phyloP scores from a whole-genome alignment of 2,329 filamentous ascomycete genomes.

The Sarocladiaceae sp. region DNA sequence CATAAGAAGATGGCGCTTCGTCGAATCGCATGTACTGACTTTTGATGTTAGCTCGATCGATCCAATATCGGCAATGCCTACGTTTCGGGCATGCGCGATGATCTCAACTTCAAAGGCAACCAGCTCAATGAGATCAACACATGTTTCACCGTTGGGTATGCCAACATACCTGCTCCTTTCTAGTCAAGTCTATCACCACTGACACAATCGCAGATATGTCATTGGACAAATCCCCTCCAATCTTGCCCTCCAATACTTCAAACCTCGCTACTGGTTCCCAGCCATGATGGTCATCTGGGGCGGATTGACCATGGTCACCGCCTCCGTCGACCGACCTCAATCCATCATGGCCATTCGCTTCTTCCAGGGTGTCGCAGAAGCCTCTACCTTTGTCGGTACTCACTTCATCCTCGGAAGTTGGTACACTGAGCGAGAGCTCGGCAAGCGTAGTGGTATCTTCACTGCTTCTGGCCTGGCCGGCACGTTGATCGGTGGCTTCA shows the following conservation, averaged over 20 bases:
- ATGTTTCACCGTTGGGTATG: slow-evolving; percentile 29
- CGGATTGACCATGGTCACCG: slow-evolving; percentile 54
- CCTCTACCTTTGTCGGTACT: slow-evolving; percentile 35
- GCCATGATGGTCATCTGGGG: slow-evolving; percentile 62
- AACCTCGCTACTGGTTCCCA: slow-evolving; percentile 61
- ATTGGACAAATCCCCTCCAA: slow-evolving; percentile 60
- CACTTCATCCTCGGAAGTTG: slow-evolving; percentile 46
- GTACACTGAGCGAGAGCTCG: slow-evolving; percentile 58
- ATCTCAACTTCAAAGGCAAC: slow-evolving; percentile 28
- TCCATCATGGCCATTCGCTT: slow-evolving; percentile 35
- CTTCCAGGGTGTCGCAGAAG: slow-evolving; percentile 33
- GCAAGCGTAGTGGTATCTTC: slow-evolving; percentile 61
- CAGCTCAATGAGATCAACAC: slow-evolving; percentile 34
- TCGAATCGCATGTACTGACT: not conserved
- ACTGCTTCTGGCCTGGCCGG: slow-evolving; percentile 56
- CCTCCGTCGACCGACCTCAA: slow-evolving; percentile 30
- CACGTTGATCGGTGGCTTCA: slow-evolving; percentile 47
- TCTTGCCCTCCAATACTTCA: slow-evolving; percentile 58
- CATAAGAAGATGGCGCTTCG: not conserved
- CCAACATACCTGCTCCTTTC: not conserved
- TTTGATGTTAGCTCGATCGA: slow-evolving; percentile 14
- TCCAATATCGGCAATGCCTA: slow-evolving; percentile 31
- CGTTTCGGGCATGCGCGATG: slow-evolving; percentile 34
- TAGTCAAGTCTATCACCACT: slow-evolving; percentile 3
- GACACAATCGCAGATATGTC: slow-evolving; percentile 26